Base-by-base conservation (phyloP, 129 eudicot species). In the Artemisia argyi region DNA sequence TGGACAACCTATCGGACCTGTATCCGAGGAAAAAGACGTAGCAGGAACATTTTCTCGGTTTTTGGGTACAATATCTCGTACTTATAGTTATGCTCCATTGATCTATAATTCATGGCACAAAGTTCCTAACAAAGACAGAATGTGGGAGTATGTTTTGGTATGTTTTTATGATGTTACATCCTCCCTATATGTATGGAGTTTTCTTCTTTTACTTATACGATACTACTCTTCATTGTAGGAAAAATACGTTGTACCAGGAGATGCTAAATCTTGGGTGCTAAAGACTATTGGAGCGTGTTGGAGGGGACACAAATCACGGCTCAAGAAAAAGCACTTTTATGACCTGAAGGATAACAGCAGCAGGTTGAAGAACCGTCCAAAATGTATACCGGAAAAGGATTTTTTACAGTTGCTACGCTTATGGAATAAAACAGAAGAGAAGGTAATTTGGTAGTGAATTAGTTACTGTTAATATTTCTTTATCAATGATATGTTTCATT, bases 271-370 rank as follows among this genome's bases (percentile, higher is more conserved):
- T 24, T 24, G 26, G 26, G 26, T 24, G 26, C 26, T 24, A 24
- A 24, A 24, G 26, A 24, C 53, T 39, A 64, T 64, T 17, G 52
- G 69, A 42, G 20, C 7, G 42, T 12, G 2, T 39, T 64, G 9
- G 8, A 64, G 16, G n/a, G 53, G 22, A 39, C 49, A 64, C 22
- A 64, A 64, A 20, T 39, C 51, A 10, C 39, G 69, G 22, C 20
- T 64, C 10, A 64, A 64, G 69, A 64, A 64, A 64, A 64, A 64
- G 3, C 69, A 39, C 13, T 64, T 42, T 50, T 64, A 16, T 64
- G 4, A 39, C 0, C 12, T 35, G 2, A 39, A 39, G 7, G 14
- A 64, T n/a, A 39, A 64, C 30, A 64, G 1, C 3, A 64, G 51
- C 8, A 7, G 68, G 16, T 64, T 49, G 52, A 42, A 3, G 22